Conservation (phyloP, 495 filamentous ascomycete genomes). For the Neurospora terricola region DNA sequence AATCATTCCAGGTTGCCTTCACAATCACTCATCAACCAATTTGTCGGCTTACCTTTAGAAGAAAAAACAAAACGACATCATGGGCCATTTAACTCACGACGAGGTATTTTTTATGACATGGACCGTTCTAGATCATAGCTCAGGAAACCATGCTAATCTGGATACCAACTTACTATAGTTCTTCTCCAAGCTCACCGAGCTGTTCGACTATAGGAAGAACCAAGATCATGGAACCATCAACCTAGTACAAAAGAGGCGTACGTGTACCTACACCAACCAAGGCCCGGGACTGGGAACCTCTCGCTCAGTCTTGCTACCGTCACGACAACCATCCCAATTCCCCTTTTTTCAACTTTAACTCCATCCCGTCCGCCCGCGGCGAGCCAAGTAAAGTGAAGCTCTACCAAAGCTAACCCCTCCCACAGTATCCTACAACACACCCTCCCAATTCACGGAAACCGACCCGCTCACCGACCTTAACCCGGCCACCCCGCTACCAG, state of each 20-base stretch:
- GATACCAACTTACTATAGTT: constrained; percentile 46
- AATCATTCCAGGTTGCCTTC: neutral
- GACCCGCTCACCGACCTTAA: constrained; percentile 45
- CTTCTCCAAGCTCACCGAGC: constrained; percentile 64
- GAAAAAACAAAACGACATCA: neutral
- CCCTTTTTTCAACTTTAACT: neutral
- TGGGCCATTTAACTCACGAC: constrained; percentile 55
- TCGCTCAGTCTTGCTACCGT: neutral
- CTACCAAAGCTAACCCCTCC: constrained; percentile 2
- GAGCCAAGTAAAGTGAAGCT: constrained; percentile 2
- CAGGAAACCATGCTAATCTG: constrained; percentile 13
- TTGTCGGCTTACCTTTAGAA: neutral
- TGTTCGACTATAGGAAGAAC: constrained; percentile 60
- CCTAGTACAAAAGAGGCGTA: constrained; percentile 79
- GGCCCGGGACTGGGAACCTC: neutral
- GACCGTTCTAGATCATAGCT: neutral
- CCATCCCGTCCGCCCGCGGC: neutral
- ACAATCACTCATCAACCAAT: neutral
- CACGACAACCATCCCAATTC: constrained; percentile 10
- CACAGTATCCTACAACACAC: neutral
- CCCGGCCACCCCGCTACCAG: constrained; percentile 46
- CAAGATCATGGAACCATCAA: constrained; percentile 67
- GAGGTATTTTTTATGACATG: constrained; percentile 41
- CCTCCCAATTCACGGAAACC: constrained; percentile 9
- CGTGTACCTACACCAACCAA: constrained; percentile 11